Base-by-base conservation (phyloP, 768 basidiomycete species). In the Podaxis pistillaris region DNA sequence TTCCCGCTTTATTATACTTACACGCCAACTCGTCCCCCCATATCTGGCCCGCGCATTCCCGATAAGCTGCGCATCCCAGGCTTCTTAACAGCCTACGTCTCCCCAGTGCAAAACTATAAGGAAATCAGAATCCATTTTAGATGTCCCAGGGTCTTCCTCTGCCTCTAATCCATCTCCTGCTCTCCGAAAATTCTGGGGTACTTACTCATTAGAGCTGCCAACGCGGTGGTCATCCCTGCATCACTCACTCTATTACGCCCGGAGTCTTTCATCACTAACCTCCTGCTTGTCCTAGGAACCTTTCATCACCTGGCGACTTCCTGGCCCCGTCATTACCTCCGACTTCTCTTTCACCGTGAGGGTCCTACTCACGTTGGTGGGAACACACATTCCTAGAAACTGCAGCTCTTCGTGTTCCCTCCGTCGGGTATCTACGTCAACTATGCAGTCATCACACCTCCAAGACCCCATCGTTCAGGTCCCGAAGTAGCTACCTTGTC, bases 111-210 rank as follows among this genome's bases (percentile, higher is more conserved):
- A 56, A 64, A 64, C 49, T 65, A 60, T 33, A 56, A 65, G 63
- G 68, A 70, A 69, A 66, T 69, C 63, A 67, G 66, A 60, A 63
- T 61, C 57, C 62, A 60, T 67, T 61, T 64, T 41, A 66, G 64
- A 36, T 13, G 7, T 62, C 74, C 72, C 72, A 70, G 72, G 71
- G 70, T 65, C 56, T 56, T 56, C 30, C 55, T 52, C 65, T 67
- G 56, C 59, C 54, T 41, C 63, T 33, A 46, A 9, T 46, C 19
- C 44, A 46, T 19, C 44, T 8, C n/a, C 6, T 46, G 4, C 51
- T n/a, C 64, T 54, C 64, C 63, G 57, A 65, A 68, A 70, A 68
- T 72, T 76, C 69, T 75, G 75, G 75, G 76, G 74, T 76, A 67
- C 71, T 73, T 74, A 67, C 70, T 73, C 67, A 65, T 66, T 64